These are phyloP conservation scores for Haematococcus sp. DNA, from an alignment of 139 green algal genomes.

Conservation along the genomic window DNA sequence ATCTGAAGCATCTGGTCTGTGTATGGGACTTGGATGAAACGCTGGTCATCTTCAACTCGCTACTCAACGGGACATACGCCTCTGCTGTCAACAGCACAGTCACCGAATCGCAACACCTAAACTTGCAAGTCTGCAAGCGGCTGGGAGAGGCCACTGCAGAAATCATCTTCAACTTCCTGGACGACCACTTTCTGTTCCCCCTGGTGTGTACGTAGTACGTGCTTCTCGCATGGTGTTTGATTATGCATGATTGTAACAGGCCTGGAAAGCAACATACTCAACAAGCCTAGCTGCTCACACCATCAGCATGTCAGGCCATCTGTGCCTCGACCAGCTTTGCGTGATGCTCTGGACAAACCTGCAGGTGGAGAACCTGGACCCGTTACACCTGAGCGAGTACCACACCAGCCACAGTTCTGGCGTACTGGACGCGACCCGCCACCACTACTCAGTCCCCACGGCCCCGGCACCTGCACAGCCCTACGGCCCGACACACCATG, in stretches of 20 bases:
- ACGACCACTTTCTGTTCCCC: not conserved
- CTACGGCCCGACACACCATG: too few species aligned
- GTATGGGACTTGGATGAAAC: constrained; percentile 24
- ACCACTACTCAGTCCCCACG: too few species aligned
- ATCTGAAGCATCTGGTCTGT: not conserved
- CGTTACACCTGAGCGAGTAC: not conserved
- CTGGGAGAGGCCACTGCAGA: constrained; percentile 6
- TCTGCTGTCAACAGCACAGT: not conserved
- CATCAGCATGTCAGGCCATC: too few species aligned
- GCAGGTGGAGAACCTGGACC: constrained; percentile 11
- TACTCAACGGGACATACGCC: constrained; percentile 15
- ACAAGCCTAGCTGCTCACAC: too few species aligned
- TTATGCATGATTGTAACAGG: too few species aligned
- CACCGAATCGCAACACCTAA: not conserved
- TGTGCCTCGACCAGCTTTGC: too few species aligned
- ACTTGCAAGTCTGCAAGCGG: not conserved
- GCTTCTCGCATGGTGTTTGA: not conserved
- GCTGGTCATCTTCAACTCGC: constrained; percentile 20
- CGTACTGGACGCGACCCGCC: not conserved
- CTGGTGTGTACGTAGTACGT: not conserved
- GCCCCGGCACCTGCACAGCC: too few species aligned
- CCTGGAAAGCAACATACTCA: too few species aligned
- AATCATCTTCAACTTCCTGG: not conserved
- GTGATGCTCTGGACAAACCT: too few species aligned
- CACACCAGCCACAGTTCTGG: not conserved